Conservation (phyloP, 2,329 filamentous ascomycete genomes). For the Hortaea werneckii region DNA sequence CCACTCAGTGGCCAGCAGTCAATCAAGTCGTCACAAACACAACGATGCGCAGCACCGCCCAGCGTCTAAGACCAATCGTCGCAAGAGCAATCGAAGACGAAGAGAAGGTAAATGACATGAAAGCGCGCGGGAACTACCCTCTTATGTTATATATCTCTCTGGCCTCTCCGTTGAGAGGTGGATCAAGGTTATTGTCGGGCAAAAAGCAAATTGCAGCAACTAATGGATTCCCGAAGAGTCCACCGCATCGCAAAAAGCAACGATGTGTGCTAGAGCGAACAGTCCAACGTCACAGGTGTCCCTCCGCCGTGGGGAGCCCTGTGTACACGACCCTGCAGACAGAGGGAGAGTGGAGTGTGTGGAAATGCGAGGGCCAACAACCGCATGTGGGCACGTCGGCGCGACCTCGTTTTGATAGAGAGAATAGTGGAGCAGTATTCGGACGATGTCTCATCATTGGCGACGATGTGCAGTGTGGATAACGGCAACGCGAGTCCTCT, state of each 20-base stretch:
- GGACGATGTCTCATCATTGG: neutral
- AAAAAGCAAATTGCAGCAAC: too few relatives aligned
- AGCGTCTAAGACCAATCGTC: neutral
- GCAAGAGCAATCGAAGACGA: neutral
- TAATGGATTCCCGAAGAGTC: too few relatives aligned
- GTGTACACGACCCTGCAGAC: neutral
- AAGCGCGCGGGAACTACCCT: too few relatives aligned
- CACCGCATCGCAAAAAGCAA: too few relatives aligned
- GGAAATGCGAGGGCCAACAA: neutral
- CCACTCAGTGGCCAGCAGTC: neutral
- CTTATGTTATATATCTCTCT: too few relatives aligned
- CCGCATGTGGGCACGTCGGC: neutral
- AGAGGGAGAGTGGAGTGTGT: neutral
- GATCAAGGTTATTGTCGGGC: too few relatives aligned
- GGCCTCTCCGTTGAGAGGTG: too few relatives aligned
- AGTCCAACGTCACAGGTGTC: too few relatives aligned
- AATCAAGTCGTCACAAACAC: neutral
- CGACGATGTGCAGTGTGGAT: neutral
- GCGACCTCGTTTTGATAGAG: neutral
- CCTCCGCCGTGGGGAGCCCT: neutral
- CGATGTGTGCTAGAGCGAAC: too few relatives aligned
- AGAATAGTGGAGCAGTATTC: neutral
- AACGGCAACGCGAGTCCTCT: too few relatives aligned
- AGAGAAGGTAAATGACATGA: too few relatives aligned
- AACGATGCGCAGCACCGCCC: constrained; percentile 1